Evolutionary conservation across 148 eudicot genomes (phyloP), one percentile per base, ranked within the genome.

Genomic region (Pouteria glomerata): DNA sequence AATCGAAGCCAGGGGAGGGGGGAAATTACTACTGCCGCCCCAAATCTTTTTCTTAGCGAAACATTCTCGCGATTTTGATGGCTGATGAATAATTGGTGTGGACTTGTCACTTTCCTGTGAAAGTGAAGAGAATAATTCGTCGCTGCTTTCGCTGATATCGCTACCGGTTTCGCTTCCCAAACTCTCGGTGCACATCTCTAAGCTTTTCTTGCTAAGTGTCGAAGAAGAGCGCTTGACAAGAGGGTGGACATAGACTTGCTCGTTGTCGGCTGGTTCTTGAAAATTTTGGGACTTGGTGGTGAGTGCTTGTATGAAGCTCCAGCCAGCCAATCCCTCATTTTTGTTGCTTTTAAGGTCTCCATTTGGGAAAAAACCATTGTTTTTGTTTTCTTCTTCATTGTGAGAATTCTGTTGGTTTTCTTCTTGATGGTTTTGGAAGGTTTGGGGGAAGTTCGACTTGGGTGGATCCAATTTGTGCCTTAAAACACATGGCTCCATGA

Each of bases 161-260:
- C 76, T 85, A 4, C 93, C 97, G 0, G 93, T 86, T 72, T 90
- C 96, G 44, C 86, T 83, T 12, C 97, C 97, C 45, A 91, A 69
- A 63, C 91, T 83, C 66, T 91, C 93, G 0, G 97, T 91, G 75
- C 97, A 91, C 93, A 91, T 91, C 61, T 86, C 90, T 42, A 91
- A 76, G 85, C 93, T 85, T 58, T 80, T 81, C 53, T 72, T 70
- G 79, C 93, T 88, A 8, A 88, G 74, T 6, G 66, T 31, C 10
- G 79, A 76, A 21, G 82, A 51, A 8, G 85, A 77, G 35, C 63
- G 72, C 78, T 73, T 85, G 0, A 18, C 79, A 4, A 80, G 71
- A 2, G 91, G 93, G 72, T 86, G 91, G 51, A 88, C 82, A 56
- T 85, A 91, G 47, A 74, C 73, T 31, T 72, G 62, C 8, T 78